Evolutionary conservation across 345 rosid species (phyloP).

Genomic region (Draba incana): DNA sequence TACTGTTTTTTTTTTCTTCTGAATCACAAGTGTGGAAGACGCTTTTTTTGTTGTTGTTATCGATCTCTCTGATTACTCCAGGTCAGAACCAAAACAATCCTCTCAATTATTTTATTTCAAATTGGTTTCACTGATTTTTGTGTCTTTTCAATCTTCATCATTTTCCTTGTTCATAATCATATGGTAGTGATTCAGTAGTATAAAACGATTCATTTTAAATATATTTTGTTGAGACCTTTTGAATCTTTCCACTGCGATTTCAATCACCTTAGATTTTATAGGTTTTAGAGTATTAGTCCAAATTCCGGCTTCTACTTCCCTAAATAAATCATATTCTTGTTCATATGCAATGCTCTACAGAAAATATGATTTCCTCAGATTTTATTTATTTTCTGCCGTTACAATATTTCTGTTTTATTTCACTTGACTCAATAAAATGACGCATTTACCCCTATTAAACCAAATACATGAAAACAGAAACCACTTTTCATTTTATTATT

Average conservation of each 20-base stretch:
- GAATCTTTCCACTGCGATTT: no score
- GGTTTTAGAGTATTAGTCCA: no score
- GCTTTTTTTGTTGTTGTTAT: background rate
- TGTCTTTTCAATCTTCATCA: conserved; percentile 18
- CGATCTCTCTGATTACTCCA: conserved; percentile 12
- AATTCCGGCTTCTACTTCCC: no score
- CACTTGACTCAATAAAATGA: background rate
- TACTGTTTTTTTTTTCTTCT: background rate
- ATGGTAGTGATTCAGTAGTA: no score
- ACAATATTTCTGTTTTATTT: background rate
- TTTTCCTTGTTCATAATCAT: conserved; percentile 11
- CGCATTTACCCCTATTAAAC: conserved; percentile 31
- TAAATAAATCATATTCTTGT: conserved; percentile 12
- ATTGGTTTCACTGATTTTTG: background rate
- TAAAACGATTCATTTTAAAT: no score
- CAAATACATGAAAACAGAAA: background rate
- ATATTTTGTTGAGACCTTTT: no score
- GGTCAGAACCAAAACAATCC: background rate
- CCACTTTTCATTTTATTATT: background rate
- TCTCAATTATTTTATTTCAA: background rate
- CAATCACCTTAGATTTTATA: no score
- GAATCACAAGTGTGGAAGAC: conserved; percentile 18
- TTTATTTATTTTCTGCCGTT: background rate
- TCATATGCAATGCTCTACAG: conserved; percentile 29
- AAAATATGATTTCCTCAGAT: conserved; percentile 27